These are phyloP conservation scores for Lasiodiplodia gonubiensis DNA, from an alignment of 2,329 filamentous ascomycete genomes.

Conservation along the genomic window DNA sequence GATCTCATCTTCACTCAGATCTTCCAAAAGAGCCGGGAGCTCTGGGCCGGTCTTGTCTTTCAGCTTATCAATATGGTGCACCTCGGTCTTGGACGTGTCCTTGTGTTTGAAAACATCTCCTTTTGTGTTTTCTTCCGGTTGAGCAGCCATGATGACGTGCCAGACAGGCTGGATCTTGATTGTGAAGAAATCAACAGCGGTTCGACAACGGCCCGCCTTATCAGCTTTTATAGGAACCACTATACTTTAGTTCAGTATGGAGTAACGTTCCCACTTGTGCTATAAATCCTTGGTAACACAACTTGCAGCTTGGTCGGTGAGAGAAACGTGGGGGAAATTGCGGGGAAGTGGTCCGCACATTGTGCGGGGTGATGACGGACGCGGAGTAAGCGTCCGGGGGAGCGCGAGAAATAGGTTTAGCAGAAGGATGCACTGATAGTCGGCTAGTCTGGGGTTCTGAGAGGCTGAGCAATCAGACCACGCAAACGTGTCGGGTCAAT, in stretches of 20 bases:
- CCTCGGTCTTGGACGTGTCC: not conserved
- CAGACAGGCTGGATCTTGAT: not conserved
- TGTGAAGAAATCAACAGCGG: not conserved
- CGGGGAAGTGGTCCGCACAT: not conserved
- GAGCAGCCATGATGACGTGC: not conserved
- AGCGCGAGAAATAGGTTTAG: not conserved
- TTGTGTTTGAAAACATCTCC: not conserved
- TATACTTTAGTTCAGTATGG: no score
- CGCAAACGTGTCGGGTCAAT: not conserved
- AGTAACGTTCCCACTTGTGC: not conserved
- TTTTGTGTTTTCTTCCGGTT: not conserved
- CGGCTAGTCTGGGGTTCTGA: not conserved
- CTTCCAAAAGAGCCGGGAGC: not conserved
- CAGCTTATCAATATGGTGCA: not conserved
- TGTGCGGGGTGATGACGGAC: not conserved
- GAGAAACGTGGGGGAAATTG: not conserved
- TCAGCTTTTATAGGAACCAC: not conserved
- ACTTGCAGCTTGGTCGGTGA: not conserved
- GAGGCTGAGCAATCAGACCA: not conserved
- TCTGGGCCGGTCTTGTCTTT: not conserved
- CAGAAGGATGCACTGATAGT: not conserved
- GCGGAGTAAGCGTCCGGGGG: not conserved
- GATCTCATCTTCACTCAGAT: conserved; percentile 34
- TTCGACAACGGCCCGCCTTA: not conserved
- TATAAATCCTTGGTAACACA: not conserved